Percentiles rank a stretch among this genome's conserved stretches.
These are phyloP conservation scores for Pleurotus sapidus DNA, from an alignment of 768 basidiomycete species.

Conservation along the genomic window DNA sequence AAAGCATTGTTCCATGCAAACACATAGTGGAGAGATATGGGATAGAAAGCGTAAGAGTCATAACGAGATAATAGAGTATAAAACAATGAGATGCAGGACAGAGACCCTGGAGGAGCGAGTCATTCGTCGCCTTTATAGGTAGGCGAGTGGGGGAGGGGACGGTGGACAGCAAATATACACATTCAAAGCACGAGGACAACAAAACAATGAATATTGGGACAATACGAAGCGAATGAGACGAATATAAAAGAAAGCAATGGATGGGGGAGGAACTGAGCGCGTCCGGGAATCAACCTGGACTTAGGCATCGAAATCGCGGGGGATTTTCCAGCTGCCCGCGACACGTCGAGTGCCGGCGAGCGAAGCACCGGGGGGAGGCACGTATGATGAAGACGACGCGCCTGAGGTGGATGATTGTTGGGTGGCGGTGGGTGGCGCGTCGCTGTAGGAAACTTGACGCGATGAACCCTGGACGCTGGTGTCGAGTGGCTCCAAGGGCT, in stretches of 20 bases:
- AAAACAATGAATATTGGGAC: neutral
- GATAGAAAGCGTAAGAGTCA: neutral
- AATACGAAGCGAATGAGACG: neutral
- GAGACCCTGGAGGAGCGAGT: neutral
- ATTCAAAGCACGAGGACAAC: conserved; percentile 8
- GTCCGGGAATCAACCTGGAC: neutral
- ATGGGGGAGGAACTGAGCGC: neutral
- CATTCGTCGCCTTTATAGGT: conserved; percentile 11
- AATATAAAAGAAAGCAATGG: conserved; percentile 18
- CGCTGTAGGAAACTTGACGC: conserved; percentile 20
- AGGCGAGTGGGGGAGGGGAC: conserved; percentile 28
- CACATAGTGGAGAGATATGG: neutral
- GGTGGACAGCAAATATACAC: conserved; percentile 24
- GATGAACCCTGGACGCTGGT: neutral
- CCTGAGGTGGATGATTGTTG: conserved; percentile 19
- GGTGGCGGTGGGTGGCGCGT: conserved; percentile 21
- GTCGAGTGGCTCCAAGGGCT: conserved; percentile 3
- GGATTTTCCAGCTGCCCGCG: conserved; percentile 45
- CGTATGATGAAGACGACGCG: conserved; percentile 30
- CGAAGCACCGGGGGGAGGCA: conserved; percentile 54
- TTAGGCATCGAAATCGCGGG: conserved; percentile 13
- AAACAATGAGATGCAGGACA: neutral
- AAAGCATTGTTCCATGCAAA: neutral
- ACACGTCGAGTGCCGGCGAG: conserved; percentile 51
- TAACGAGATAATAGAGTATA: neutral